Conservation (phyloP, 331 rosid species). For the Quercus lobata region DNA sequence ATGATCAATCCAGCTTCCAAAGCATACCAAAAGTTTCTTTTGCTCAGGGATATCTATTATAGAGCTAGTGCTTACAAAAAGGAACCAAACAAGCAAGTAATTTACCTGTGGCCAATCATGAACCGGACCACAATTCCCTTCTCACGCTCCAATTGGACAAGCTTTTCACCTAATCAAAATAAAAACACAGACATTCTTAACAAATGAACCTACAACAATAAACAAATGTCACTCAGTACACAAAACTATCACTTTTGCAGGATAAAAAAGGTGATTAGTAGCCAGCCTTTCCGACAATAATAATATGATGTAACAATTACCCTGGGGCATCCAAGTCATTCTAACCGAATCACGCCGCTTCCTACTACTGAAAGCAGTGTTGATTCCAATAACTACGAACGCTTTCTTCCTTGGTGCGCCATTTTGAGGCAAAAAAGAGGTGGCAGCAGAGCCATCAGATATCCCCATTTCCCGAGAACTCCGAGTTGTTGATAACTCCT, state of each 20-base stretch:
- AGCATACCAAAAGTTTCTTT: not conserved
- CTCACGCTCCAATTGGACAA: slow-evolving; percentile 82
- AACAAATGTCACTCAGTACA: too few relatives aligned
- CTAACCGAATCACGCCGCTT: slow-evolving; percentile 95
- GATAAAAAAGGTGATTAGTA: too few relatives aligned
- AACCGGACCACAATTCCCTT: slow-evolving; percentile 94
- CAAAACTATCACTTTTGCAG: too few relatives aligned
- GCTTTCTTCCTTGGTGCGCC: slow-evolving; percentile 57
- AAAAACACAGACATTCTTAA: slow-evolving; percentile 6
- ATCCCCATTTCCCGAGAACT: slow-evolving; percentile 46
- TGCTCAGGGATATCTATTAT: not conserved
- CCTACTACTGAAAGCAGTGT: slow-evolving; percentile 98
- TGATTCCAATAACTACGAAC: slow-evolving; percentile 87
- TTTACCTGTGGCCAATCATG: slow-evolving; percentile 96
- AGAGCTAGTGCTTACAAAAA: not conserved
- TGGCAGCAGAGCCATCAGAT: slow-evolving; percentile 35
- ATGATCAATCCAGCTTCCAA: not conserved
- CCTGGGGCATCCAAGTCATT: slow-evolving; percentile 99
- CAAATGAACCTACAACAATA: slow-evolving; percentile 8
- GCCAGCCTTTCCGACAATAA: too few relatives aligned
- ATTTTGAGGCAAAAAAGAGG: slow-evolving; percentile 20
- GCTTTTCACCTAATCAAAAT: slow-evolving; percentile 67
- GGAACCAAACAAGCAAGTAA: not conserved
- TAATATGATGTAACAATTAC: slow-evolving; percentile 22
- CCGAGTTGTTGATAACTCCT: slow-evolving; percentile 83